Evolutionary conservation across 192 early-diverging fungal genomes (phyloP), one percentile per base, ranked within the genome.

Genomic region (Chytriomyces sp.): DNA sequence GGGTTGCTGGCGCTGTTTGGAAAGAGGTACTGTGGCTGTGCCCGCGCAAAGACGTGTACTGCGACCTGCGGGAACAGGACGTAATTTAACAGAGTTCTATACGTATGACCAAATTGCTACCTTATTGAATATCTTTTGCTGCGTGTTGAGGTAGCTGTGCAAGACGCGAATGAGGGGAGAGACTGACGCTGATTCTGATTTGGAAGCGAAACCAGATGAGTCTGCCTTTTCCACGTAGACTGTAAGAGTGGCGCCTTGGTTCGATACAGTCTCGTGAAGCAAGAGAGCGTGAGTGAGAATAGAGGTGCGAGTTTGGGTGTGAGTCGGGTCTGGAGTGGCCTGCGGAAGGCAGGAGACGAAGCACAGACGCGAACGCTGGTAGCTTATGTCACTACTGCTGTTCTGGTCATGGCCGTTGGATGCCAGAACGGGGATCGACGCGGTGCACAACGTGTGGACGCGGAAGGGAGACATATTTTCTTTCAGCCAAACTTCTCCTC

Each of bases 1-100:
- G 76, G 44, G 71, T 93, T 93, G 37, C 85, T 60, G 40, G 81
- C 76, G 8, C 93, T 94, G 31, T 83, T 70, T 32, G 85, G 82
- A 86, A 96, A 96, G 8, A 96, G 77, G 59, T 96, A 96, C 64
- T 91, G 88, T 14, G 92, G 92, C 75, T 96, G 94, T 5, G 93
- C 79, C 3, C 94, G 85, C 6, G 93, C 94, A 84, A 94, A 96
- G 31, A 93, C 60, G 67, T 90, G 80, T 0, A 78, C 31, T 4
- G 55, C n/a, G n/a, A 81, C 28, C 52, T 57, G 17, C 26, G n/a
- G 17, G 12, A 39, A 26, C 3, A n/a, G 33, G 2, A n/a, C 31
- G 2, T 17, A 49, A 49, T n/a, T n/a, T 17, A 10, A 49, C n/a
- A 49, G 10, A 49, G 12, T 49, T 49, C n/a, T n/a, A 49, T n/a